These are phyloP conservation scores for Olyra latifolia DNA, from an alignment of 176 grass and related monocot genomes.

Conservation along the genomic window DNA sequence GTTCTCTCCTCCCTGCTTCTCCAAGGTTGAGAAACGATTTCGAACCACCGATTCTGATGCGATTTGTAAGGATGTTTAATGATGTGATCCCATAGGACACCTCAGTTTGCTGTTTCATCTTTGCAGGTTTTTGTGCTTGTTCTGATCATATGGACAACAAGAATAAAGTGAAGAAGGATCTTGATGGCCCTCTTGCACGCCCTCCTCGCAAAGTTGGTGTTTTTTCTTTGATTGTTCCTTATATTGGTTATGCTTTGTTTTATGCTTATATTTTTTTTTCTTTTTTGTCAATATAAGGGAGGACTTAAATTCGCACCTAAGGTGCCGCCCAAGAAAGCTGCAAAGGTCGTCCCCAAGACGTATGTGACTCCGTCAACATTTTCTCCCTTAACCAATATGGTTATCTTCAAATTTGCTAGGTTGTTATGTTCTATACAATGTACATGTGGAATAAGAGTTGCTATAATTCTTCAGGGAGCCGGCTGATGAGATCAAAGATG, in stretches of 20 bases:
- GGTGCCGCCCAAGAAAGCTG: constrained; percentile 38
- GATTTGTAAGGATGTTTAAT: not conserved
- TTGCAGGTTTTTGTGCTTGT: constrained; percentile 16
- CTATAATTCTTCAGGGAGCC: constrained; percentile 44
- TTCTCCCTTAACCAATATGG: not conserved
- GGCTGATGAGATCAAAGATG: constrained; percentile 55
- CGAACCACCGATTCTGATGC: not conserved
- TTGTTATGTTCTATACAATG: not conserved
- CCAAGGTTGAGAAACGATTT: not conserved
- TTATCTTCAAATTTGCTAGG: not conserved
- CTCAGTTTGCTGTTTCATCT: too few relatives aligned
- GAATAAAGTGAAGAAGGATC: constrained; percentile 41
- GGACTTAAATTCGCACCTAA: constrained; percentile 53
- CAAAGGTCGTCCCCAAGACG: constrained; percentile 43
- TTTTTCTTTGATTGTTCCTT: not conserved
- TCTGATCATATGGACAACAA: constrained; percentile 42
- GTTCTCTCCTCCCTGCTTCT: too few relatives aligned
- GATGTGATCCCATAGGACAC: not conserved
- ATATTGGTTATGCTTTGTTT: not conserved
- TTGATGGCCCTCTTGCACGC: constrained; percentile 16
- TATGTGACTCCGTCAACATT: constrained; percentile 18
- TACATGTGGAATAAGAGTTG: not conserved
- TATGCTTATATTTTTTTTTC: not conserved
- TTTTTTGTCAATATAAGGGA: constrained; percentile 12
- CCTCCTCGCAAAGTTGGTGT: constrained; percentile 44